phyloP scores from a whole-genome alignment of 331 rosid genomes.

The Ulmus americana region DNA sequence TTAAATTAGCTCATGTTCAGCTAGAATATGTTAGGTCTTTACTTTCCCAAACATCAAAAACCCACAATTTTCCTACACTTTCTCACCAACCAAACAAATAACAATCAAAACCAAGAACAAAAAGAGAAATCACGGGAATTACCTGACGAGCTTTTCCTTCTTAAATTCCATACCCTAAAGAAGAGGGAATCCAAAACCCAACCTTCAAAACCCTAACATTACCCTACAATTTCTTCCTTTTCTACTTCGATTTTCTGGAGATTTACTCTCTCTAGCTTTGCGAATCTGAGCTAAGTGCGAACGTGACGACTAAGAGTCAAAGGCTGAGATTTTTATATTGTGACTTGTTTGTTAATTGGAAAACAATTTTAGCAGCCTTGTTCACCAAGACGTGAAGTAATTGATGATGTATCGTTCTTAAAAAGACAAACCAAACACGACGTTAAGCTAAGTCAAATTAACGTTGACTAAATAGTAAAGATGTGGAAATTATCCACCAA shows the following conservation, averaged over 20 bases:
- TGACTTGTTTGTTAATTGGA: background rate
- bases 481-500: background rate
- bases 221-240: background rate
- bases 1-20: background rate
- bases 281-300: constrained; percentile 15
- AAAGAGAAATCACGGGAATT: constrained; percentile 2
- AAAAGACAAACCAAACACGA: background rate
- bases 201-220: constrained; percentile 44
- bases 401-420: too few relatives aligned
- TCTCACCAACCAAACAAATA: background rate
- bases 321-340: background rate
- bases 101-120: background rate
- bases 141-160: constrained; percentile 80
- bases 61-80: background rate
- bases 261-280: constrained; percentile 2
- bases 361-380: background rate
- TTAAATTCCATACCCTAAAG: constrained; percentile 52
- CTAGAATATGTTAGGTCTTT: background rate
- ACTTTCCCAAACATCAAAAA: background rate
- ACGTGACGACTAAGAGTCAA: background rate
- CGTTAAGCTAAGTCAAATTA: background rate
- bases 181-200: constrained; percentile 26
- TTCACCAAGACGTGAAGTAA: too few relatives aligned
- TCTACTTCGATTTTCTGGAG: background rate
- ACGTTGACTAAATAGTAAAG: background rate